Conservation (phyloP, 345 rosid species). For the Murraya paniculata region DNA sequence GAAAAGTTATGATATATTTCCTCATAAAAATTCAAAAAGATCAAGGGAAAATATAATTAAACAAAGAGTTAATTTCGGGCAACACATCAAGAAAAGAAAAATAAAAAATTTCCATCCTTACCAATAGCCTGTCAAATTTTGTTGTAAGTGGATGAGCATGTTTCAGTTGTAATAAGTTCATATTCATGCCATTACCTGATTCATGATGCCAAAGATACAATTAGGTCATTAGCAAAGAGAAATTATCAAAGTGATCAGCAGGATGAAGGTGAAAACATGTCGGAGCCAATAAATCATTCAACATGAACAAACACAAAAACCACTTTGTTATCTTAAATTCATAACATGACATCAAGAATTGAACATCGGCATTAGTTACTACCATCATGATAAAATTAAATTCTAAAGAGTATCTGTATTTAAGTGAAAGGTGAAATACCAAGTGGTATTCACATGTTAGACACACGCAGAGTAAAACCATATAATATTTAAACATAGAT, state of each 20-base stretch:
- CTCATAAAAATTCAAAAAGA: neutral
- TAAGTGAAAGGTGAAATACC: conserved; percentile 1
- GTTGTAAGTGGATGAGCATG: conserved; percentile 46
- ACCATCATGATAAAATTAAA: neutral
- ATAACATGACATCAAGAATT: neutral
- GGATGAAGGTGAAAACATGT: conserved; percentile 13
- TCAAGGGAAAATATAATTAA: neutral
- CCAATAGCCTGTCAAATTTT: conserved; percentile 75
- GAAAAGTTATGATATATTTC: neutral
- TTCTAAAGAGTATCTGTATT: neutral
- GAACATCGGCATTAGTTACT: neutral
- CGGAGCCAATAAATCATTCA: conserved; percentile 17
- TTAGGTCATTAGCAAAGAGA: conserved; percentile 12
- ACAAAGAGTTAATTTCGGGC: neutral
- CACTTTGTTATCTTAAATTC: neutral
- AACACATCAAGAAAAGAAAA: neutral
- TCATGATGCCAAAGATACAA: conserved; percentile 14
- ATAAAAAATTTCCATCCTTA: conserved; percentile 32
- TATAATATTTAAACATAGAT: conserved; percentile 6
- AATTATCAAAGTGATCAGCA: neutral
- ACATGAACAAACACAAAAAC: neutral
- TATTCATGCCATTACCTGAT: conserved; percentile 35
- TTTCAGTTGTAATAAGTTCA: conserved; percentile 43
- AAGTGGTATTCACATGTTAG: neutral
- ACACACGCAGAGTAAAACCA: neutral